These are phyloP conservation scores for Talaromyces verruculosus DNA, from an alignment of 2,329 filamentous ascomycete genomes.

Conservation along the genomic window DNA sequence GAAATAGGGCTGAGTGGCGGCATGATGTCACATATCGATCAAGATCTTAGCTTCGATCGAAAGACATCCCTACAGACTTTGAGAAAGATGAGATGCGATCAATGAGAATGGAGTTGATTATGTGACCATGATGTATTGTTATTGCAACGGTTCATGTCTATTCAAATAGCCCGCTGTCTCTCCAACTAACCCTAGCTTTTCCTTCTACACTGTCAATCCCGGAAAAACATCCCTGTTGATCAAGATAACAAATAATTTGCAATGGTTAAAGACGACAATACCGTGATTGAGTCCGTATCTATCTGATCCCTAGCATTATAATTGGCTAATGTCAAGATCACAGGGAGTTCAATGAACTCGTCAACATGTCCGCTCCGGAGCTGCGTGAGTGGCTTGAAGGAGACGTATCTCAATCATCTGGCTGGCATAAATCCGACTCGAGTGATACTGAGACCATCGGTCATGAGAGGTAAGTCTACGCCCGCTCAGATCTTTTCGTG, in stretches of 20 bases:
- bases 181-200: background rate
- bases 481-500: background rate
- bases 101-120: background rate
- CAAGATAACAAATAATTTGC: background rate
- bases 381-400: slow-evolving; percentile 18
- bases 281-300: slow-evolving; percentile 12
- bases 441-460: slow-evolving; percentile 18
- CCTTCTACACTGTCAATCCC: background rate
- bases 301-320: background rate
- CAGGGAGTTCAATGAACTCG: slow-evolving; percentile 19
- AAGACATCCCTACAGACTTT: background rate
- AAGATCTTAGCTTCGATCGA: background rate
- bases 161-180: background rate
- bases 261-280: slow-evolving; percentile 19
- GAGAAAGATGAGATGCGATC: background rate
- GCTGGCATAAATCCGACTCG: slow-evolving; percentile 17
- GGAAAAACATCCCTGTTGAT: background rate
- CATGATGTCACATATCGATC: slow-evolving; percentile 18
- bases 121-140: background rate
- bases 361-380: slow-evolving; percentile 18
- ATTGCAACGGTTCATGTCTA: background rate
- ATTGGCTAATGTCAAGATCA: background rate
- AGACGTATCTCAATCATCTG: slow-evolving; percentile 8
- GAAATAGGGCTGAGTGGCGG: slow-evolving; percentile 8
- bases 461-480: slow-evolving; percentile 13